A percentile compares a stretch with the other conserved stretches of the same genome.
These are phyloP conservation scores for Aspergillus costaricaensis DNA, from an alignment of 2,329 filamentous ascomycete genomes.

Conservation along the genomic window DNA sequence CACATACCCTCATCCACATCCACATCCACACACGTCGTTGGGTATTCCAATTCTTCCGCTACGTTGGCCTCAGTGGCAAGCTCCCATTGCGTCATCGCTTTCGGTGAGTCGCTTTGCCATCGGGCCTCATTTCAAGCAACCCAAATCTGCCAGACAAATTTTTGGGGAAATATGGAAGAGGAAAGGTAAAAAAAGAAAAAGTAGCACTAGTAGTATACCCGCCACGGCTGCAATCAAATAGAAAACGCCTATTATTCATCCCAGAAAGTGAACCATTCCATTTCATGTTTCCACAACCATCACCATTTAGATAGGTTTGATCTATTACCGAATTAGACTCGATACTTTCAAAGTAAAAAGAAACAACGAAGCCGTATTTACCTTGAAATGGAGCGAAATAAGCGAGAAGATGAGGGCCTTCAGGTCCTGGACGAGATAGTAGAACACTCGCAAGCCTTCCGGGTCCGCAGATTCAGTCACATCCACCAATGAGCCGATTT, in stretches of 20 bases:
- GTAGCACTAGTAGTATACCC: not conserved
- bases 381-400: slow-evolving; percentile 97
- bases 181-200: not conserved
- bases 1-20: no score
- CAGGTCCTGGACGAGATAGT: slow-evolving; percentile 96
- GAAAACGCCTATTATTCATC: slow-evolving; percentile 15
- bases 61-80: slow-evolving; percentile 4
- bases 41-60: slow-evolving; percentile 1
- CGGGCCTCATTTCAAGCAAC: not conserved
- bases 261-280: slow-evolving; percentile 1
- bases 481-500: slow-evolving; percentile 95
- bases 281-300: not conserved
- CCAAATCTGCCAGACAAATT: not conserved
- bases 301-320: slow-evolving; percentile 52
- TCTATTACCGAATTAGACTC: slow-evolving; percentile 38
- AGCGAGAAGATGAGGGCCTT: slow-evolving; percentile 96
- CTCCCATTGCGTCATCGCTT: slow-evolving; percentile 6
- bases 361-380: slow-evolving; percentile 31
- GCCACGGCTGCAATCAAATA: slow-evolving; percentile 1
- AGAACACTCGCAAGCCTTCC: slow-evolving; percentile 94
- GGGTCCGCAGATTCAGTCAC: slow-evolving; percentile 95
- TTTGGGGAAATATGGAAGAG: not conserved
- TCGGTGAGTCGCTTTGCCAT: not conserved
- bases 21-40: not conserved
- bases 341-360: not conserved